Base-by-base conservation (phyloP, 2,329 filamentous ascomycete genomes). In the Penicillium sp. region DNA sequence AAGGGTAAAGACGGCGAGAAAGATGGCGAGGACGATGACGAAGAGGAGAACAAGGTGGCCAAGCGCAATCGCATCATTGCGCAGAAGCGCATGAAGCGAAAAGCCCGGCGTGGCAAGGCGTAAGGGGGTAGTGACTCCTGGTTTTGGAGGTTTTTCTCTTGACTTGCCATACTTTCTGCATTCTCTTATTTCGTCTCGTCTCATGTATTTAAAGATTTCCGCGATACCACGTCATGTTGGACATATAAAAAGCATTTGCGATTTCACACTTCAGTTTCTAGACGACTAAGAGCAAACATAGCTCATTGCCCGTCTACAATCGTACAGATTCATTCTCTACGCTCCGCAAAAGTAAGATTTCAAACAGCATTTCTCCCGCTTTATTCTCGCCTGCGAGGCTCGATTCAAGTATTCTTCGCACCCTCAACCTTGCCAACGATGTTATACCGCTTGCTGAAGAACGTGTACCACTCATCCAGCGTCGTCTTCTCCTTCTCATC, bases 371-470 rank as follows among this genome's bases (percentile, higher is more conserved):
- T 18, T 18, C 6, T 39, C 48, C 39, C 38, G 37, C 26, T 43
- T 18, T 4, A 47, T 43, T 18, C 13, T 11, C 6, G 5, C 9
- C 27, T 12, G 7, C 4, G 43, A 13, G 24, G 5, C 25, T 9
- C 3, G 28, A 5, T 33, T 57, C 51, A 69, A 39, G 60, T 61
- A 52, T 70, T 71, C 37, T 59, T 64, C 13, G 67, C 68, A 42
- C 63, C 67, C 54, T 68, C 57, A 7, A 75, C 71, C 60, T 72
- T 73, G 38, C 73, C 73, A 36, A 75, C 71, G 45, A 97, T 80
- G 62, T 95, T 97, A 74, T 98, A 98, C 49, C 93, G 80, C 76
- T 97, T 98, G 58, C 86, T 88, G 72, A 98, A 98, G 73, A 95
- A 98, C 2, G 86, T 95, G 54, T 85, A 82, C 93, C 93, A 98